Evolutionary conservation across 805 yeast species (phyloP).

Genomic region (Barnettozyma sp.): DNA sequence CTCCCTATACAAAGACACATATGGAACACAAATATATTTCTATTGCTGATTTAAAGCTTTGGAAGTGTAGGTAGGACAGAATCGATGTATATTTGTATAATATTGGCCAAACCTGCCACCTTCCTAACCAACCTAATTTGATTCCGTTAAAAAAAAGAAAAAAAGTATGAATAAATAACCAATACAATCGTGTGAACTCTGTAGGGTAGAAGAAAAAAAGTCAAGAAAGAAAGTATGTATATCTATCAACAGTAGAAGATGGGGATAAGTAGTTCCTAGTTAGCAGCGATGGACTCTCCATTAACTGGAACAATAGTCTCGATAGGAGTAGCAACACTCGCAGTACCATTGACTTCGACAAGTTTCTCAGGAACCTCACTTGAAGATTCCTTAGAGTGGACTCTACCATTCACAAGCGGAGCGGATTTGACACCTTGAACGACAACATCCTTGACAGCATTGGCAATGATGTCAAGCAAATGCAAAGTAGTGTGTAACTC

Average conservation of each 20-base stretch:
- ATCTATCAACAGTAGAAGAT: not conserved
- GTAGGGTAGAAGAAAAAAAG: not conserved
- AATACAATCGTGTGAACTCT: too few relatives aligned
- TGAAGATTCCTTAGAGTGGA: not conserved
- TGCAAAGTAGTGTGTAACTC: slow-evolving; percentile 2
- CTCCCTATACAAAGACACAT: too few relatives aligned
- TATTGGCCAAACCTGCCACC: too few relatives aligned
- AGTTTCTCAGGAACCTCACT: slow-evolving; percentile 2
- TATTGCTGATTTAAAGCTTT: too few relatives aligned
- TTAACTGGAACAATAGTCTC: slow-evolving; percentile 1
- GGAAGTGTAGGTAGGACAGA: too few relatives aligned
- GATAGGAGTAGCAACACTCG: slow-evolving; percentile 4
- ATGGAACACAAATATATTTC: too few relatives aligned
- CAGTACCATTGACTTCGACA: slow-evolving; percentile 1
- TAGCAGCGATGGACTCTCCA: slow-evolving; percentile 1
- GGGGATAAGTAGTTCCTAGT: not conserved
- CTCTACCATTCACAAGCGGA: slow-evolving; percentile 3
- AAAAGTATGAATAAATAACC: not conserved
- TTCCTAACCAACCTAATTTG: too few relatives aligned
- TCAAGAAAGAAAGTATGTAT: not conserved
- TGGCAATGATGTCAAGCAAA: slow-evolving; percentile 1
- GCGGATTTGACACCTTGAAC: slow-evolving; percentile 2
- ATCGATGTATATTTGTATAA: too few relatives aligned
- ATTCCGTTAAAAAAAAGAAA: too few relatives aligned
- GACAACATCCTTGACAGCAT: slow-evolving; percentile 1